These are phyloP conservation scores for Mycena belliarum DNA, from an alignment of 768 basidiomycete genomes.

Conservation along the genomic window DNA sequence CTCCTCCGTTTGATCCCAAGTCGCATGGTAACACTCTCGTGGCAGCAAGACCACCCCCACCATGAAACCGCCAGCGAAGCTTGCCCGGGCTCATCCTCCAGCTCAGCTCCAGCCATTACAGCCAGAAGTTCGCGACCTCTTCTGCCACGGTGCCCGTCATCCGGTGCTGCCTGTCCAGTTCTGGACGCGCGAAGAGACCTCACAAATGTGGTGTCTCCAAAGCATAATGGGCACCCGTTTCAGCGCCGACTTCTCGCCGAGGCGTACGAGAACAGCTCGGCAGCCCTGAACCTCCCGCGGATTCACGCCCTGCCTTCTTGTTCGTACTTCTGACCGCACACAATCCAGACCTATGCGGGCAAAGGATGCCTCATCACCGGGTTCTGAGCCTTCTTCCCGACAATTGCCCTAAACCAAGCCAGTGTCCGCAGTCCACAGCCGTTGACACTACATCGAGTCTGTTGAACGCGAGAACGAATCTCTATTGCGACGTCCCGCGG, in stretches of 20 bases:
- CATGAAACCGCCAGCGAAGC: conserved; percentile 10
- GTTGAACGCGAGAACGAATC: conserved; percentile 21
- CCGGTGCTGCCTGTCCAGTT: conserved; percentile 15
- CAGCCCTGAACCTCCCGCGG: conserved; percentile 11
- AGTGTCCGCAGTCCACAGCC: conserved; percentile 17
- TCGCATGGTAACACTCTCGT: conserved; percentile 14
- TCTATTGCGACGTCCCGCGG: conserved; percentile 18
- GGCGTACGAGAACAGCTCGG: conserved; percentile 19
- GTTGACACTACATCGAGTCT: conserved; percentile 9
- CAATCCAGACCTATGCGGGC: neutral
- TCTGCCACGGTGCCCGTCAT: conserved; percentile 9
- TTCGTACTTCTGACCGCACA: conserved; percentile 9
- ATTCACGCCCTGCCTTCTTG: conserved; percentile 12
- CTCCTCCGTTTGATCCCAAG: conserved; percentile 1
- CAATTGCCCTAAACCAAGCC: conserved; percentile 17
- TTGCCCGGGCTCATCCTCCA: conserved; percentile 12
- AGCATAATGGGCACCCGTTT: conserved; percentile 7
- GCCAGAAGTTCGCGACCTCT: conserved; percentile 18
- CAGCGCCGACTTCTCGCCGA: conserved; percentile 13
- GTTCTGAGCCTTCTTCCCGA: conserved; percentile 5
- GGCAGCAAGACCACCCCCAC: conserved; percentile 17
- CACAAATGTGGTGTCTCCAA: conserved; percentile 5
- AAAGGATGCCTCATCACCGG: conserved; percentile 11
- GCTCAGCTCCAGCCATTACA: conserved; percentile 14
- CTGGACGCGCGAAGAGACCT: conserved; percentile 8